Evolutionary conservation across 108 stramenopile genomes (phyloP).

Genomic region (Mayamaea pseudoterrestris): DNA sequence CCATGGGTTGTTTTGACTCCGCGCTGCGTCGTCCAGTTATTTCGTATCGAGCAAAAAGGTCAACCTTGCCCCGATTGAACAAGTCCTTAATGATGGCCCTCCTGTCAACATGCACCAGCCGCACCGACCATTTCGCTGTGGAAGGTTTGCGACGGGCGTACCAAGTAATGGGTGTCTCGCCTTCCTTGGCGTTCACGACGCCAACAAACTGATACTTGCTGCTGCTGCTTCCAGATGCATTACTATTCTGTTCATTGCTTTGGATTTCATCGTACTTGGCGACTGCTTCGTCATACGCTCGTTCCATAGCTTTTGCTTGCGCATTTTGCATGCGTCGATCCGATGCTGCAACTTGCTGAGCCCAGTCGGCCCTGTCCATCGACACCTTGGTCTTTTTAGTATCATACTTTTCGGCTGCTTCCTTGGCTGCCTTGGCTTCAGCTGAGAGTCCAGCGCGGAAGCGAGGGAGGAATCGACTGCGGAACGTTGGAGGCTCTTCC

Average conservation of each 20-base stretch:
- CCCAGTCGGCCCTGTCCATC: constrained; percentile 43
- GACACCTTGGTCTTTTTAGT: constrained; percentile 8
- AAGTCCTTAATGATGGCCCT: constrained; percentile 78
- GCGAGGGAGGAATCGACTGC: constrained; percentile 38
- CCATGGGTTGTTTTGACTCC: constrained; percentile 22
- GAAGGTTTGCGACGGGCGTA: constrained; percentile 65
- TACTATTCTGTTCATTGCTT: background rate
- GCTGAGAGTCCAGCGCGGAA: constrained; percentile 56
- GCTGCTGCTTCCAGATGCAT: background rate
- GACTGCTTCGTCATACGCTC: constrained; percentile 53
- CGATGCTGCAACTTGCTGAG: constrained; percentile 20
- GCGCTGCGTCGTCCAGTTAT: constrained; percentile 43
- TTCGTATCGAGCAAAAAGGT: constrained; percentile 63
- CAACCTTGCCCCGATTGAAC: constrained; percentile 63
- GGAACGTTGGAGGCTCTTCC: constrained; percentile 18
- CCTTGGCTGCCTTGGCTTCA: constrained; percentile 38
- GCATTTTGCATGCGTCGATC: constrained; percentile 20
- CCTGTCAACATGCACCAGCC: constrained; percentile 69
- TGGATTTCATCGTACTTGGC: constrained; percentile 1
- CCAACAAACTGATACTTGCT: constrained; percentile 74
- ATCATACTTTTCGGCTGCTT: constrained; percentile 22
- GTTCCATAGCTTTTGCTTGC: constrained; percentile 39
- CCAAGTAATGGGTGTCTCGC: constrained; percentile 44
- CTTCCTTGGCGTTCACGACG: constrained; percentile 20
- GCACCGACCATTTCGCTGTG: constrained; percentile 64